These are phyloP conservation scores for Entonaema liquescens DNA, from an alignment of 495 filamentous ascomycete genomes.

Conservation along the genomic window DNA sequence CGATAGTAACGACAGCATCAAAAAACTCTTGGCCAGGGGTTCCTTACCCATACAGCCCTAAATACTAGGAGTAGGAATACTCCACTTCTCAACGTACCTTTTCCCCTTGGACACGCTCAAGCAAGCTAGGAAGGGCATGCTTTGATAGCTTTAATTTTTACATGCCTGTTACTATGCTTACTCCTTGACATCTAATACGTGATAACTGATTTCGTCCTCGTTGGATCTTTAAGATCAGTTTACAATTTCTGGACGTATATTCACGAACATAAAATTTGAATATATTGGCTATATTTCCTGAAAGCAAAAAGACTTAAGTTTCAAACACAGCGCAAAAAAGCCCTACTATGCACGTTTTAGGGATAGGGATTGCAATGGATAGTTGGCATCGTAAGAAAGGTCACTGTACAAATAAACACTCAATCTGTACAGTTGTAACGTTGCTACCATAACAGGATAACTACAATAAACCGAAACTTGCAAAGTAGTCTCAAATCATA, in stretches of 20 bases:
- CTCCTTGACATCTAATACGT: not conserved
- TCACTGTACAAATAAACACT: not conserved
- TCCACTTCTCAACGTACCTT: constrained; percentile 15
- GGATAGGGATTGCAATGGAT: not conserved
- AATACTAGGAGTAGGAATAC: constrained; percentile 4
- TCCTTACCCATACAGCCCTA: constrained; percentile 22
- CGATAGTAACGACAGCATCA: constrained; percentile 8
- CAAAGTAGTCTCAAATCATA: not conserved
- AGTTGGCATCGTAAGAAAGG: not conserved
- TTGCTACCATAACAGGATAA: not conserved
- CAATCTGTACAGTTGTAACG: not conserved
- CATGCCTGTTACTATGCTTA: not conserved
- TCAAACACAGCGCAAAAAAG: not conserved
- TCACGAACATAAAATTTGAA: too few species aligned
- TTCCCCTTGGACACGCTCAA: constrained; percentile 5
- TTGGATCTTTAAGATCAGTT: not conserved
- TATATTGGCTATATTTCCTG: too few species aligned
- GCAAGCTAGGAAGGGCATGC: constrained; percentile 3
- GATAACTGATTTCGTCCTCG: not conserved
- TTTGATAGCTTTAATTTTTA: not conserved
- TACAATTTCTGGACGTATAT: too few species aligned
- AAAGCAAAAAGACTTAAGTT: not conserved
- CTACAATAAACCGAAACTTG: not conserved
- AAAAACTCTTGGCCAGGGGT: constrained; percentile 19
- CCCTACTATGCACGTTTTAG: not conserved